Conservation (phyloP, 495 filamentous ascomycete genomes). For the Xylaria bambusicola region DNA sequence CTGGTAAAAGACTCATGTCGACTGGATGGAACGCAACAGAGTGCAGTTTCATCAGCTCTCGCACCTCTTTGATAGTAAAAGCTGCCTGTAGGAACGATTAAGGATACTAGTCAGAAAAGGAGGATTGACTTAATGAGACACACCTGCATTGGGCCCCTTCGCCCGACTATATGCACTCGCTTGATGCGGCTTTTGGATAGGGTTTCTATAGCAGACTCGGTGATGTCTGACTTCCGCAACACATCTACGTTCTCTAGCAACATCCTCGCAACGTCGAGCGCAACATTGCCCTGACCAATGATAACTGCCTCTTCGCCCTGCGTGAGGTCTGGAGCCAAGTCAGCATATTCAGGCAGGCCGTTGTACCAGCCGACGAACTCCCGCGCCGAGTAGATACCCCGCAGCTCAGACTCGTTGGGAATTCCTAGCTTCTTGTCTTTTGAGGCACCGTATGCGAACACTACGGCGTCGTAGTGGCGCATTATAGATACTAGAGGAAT, state of each 20-base stretch:
- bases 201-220: slow-evolving; percentile 74
- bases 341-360: slow-evolving; percentile 80
- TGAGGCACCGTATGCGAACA: slow-evolving; percentile 91
- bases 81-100: slow-evolving; percentile 58
- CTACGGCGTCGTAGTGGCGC: slow-evolving; percentile 85
- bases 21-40: slow-evolving; percentile 71
- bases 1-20: slow-evolving; percentile 63
- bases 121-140: slow-evolving; percentile 5
- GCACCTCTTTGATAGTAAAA: slow-evolving; percentile 91
- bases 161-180: slow-evolving; percentile 78
- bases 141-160: slow-evolving; percentile 85
- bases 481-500: slow-evolving; percentile 69
- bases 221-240: slow-evolving; percentile 82
- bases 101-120: not conserved
- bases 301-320: slow-evolving; percentile 82
- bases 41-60: slow-evolving; percentile 82
- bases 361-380: slow-evolving; percentile 99
- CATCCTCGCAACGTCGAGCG: slow-evolving; percentile 89
- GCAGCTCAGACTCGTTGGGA: slow-evolving; percentile 70
- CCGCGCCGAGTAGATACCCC: slow-evolving; percentile 82
- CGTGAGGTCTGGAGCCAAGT: slow-evolving; percentile 74
- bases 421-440: slow-evolving; percentile 78
- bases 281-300: slow-evolving; percentile 94
- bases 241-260: slow-evolving; percentile 71
- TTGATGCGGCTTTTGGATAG: slow-evolving; percentile 74